Conservation (phyloP, 345 rosid genomes). For the Citrus unshiu region DNA sequence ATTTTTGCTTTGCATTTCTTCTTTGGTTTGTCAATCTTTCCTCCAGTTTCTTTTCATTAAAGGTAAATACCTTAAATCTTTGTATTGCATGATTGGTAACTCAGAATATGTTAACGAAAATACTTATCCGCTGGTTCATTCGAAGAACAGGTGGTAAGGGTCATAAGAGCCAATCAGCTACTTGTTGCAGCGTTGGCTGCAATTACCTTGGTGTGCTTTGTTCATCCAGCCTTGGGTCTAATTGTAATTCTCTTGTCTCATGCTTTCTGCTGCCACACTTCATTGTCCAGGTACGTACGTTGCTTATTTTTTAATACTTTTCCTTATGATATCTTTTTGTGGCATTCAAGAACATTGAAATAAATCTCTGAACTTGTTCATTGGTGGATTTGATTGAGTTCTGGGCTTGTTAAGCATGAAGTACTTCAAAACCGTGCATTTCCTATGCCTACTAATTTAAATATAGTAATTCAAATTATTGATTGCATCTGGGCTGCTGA, state of each 20-base stretch:
- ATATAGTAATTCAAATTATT: background rate
- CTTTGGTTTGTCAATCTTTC: conserved; percentile 57
- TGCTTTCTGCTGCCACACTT: conserved; percentile 68
- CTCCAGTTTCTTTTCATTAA: conserved; percentile 58
- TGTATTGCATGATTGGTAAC: background rate
- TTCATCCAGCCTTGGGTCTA: conserved; percentile 93
- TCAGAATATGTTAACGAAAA: background rate
- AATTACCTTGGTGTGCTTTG: conserved; percentile 57
- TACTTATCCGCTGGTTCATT: conserved; percentile 5
- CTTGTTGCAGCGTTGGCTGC: conserved; percentile 52
- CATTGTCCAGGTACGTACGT: conserved; percentile 77
- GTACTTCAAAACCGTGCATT: background rate
- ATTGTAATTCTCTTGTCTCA: conserved; percentile 57
- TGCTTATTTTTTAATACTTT: background rate
- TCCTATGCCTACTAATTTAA: background rate
- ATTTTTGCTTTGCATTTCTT: conserved; percentile 40
- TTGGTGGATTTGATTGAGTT: conserved; percentile 1
- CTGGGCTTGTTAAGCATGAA: background rate
- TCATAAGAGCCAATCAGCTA: conserved; percentile 57
- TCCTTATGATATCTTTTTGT: background rate
- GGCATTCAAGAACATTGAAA: background rate
- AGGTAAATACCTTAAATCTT: conserved; percentile 37
- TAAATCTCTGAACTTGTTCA: background rate
- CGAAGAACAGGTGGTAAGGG: conserved; percentile 61
- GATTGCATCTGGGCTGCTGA: no score